Evolutionary conservation across 768 basidiomycete genomes (phyloP).

Genomic region (Kwoniella sp.): DNA sequence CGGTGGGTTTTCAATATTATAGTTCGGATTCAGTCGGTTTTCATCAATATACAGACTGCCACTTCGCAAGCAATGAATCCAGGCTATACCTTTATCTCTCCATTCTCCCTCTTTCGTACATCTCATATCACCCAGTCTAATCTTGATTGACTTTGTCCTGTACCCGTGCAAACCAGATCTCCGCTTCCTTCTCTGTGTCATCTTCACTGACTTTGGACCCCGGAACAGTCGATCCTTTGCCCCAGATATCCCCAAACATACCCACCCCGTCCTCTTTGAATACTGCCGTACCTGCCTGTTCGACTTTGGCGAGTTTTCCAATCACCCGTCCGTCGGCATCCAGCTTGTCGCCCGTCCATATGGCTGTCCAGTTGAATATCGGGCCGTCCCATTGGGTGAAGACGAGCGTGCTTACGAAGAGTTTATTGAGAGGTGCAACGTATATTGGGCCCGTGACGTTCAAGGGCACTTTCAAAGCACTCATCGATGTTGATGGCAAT

Average conservation of each 20-base stretch:
- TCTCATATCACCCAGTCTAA: too few species aligned
- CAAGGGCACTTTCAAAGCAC: not conserved
- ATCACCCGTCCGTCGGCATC: constrained; percentile 5
- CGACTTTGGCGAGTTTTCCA: constrained; percentile 6
- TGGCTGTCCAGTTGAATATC: constrained; percentile 35
- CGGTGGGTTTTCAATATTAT: too few species aligned
- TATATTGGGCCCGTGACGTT: constrained; percentile 23
- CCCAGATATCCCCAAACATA: constrained; percentile 34
- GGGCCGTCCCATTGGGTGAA: constrained; percentile 36
- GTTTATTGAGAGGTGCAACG: constrained; percentile 14
- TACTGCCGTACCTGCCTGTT: constrained; percentile 21
- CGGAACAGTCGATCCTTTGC: constrained; percentile 8
- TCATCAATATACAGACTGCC: too few species aligned
- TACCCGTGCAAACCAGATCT: constrained; percentile 20
- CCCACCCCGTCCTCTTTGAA: constrained; percentile 26
- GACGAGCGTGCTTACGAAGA: constrained; percentile 22
- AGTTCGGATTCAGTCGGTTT: too few species aligned
- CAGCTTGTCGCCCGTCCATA: constrained; percentile 8
- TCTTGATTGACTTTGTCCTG: constrained; percentile 6
- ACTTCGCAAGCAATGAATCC: too few species aligned
- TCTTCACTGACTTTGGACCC: not conserved
- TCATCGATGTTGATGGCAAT: not conserved
- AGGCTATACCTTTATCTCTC: too few species aligned
- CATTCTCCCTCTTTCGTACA: too few species aligned
- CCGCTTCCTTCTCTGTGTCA: constrained; percentile 4